A percentile compares a stretch with the other conserved stretches of the same genome.
phyloP scores from a whole-genome alignment of 768 basidiomycete genomes.

The Auriscalpium vulgare region DNA sequence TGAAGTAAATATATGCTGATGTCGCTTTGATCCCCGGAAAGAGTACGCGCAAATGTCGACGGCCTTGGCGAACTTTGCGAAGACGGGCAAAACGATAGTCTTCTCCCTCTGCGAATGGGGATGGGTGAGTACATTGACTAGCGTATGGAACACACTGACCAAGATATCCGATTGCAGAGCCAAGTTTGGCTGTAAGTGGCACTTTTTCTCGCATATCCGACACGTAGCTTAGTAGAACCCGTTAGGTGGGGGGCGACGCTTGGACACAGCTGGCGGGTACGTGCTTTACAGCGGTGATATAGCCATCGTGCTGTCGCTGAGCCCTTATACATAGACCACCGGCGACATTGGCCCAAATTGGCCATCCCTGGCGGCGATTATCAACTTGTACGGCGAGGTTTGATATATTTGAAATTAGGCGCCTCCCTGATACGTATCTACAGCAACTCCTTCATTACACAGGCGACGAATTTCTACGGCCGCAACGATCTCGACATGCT shows the following conservation, averaged over 20 bases:
- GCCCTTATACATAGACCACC: constrained; percentile 31
- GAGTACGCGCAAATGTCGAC: constrained; percentile 55
- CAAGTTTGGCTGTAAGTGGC: neutral
- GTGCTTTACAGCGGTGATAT: neutral
- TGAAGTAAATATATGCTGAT: constrained; percentile 5
- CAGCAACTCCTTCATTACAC: constrained; percentile 59
- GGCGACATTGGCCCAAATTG: constrained; percentile 42
- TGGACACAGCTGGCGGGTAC: constrained; percentile 62
- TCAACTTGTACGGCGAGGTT: constrained; percentile 37
- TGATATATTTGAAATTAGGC: neutral
- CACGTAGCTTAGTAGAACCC: constrained; percentile 40
- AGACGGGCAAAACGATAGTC: constrained; percentile 42
- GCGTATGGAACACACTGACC: too few species aligned
- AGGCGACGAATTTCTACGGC: constrained; percentile 59
- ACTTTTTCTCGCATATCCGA: neutral
- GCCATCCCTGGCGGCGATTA: constrained; percentile 42
- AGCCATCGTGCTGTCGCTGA: neutral
- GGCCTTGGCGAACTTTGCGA: constrained; percentile 43
- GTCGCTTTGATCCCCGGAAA: constrained; percentile 16
- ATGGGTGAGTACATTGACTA: constrained; percentile 27
- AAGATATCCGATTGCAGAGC: constrained; percentile 12
- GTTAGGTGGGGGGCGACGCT: constrained; percentile 51
- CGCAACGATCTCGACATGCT: constrained; percentile 67
- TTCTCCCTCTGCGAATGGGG: constrained; percentile 67
- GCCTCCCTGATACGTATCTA: neutral